Percentiles rank a stretch among this genome's conserved stretches.
phyloP scores from a whole-genome alignment of 441 rosid genomes.

The Manihot esculenta region DNA sequence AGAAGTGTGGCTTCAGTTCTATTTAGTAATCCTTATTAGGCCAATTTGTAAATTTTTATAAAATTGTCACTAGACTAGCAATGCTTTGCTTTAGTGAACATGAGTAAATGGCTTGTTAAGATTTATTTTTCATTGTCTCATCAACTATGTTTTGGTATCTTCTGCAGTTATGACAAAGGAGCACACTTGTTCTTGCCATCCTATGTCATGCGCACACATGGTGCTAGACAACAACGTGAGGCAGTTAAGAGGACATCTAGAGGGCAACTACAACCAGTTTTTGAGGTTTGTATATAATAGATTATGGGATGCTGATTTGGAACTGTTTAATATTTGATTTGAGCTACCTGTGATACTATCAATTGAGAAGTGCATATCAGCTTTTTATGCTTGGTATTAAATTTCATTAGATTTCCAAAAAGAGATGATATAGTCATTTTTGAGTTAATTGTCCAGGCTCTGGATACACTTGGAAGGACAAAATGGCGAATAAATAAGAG shows the following conservation, averaged over 20 bases:
- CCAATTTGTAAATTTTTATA: too few species aligned
- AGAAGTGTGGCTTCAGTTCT: too few species aligned
- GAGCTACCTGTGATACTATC: neutral
- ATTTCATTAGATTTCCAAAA: constrained; percentile 13
- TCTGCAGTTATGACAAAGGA: constrained; percentile 84
- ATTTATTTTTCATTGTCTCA: neutral
- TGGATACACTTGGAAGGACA: constrained; percentile 91
- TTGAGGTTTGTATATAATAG: constrained; percentile 56
- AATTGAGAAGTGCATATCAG: constrained; percentile 3
- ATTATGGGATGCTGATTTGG: constrained; percentile 13
- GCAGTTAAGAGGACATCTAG: constrained; percentile 66
- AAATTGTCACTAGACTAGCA: too few species aligned
- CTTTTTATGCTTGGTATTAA: constrained; percentile 9
- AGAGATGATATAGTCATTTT: constrained; percentile 16
- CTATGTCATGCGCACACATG: constrained; percentile 89
- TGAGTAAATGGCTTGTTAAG: constrained; percentile 3
- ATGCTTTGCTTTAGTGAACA: neutral
- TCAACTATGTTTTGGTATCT: constrained; percentile 20
- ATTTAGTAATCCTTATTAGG: too few species aligned
- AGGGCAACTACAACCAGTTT: constrained; percentile 63
- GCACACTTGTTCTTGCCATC: constrained; percentile 86
- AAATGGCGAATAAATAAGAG: constrained; percentile 94
- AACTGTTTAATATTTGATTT: constrained; percentile 5
- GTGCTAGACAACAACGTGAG: constrained; percentile 77
- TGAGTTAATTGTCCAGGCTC: constrained; percentile 53